Percentiles rank a stretch among this genome's conserved stretches.
Evolutionary conservation across 192 early-diverging fungal species (phyloP).

Genomic region (Rhizophagus clarus): DNA sequence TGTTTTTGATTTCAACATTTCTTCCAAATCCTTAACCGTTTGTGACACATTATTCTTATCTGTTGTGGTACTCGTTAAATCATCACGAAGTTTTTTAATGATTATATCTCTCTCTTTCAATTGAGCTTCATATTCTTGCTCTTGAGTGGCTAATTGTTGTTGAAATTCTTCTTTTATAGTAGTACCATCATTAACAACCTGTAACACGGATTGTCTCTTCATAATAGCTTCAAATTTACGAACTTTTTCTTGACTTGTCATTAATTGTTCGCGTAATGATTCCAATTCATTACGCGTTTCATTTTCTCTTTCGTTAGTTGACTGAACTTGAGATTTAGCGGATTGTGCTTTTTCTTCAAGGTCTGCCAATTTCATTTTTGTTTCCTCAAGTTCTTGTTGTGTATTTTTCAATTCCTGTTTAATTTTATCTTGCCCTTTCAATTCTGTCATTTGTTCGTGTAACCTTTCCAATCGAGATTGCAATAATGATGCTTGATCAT

Average conservation of each 20-base stretch:
- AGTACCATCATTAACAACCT: slow-evolving; percentile 39
- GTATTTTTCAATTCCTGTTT: slow-evolving; percentile 16
- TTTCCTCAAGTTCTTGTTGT: slow-evolving; percentile 36
- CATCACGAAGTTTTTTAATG: slow-evolving; percentile 20
- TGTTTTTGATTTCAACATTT: slow-evolving; percentile 41
- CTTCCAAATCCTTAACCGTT: slow-evolving; percentile 33
- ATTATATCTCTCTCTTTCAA: slow-evolving; percentile 33
- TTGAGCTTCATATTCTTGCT: slow-evolving; percentile 33
- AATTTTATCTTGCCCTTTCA: slow-evolving; percentile 9
- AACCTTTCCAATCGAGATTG: slow-evolving; percentile 12
- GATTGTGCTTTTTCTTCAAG: slow-evolving; percentile 39
- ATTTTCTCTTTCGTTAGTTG: slow-evolving; percentile 30
- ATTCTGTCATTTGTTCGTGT: background rate
- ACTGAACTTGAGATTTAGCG: slow-evolving; percentile 22
- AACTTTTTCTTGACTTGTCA: slow-evolving; percentile 32
- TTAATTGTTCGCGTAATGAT: slow-evolving; percentile 34
- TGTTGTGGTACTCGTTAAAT: background rate
- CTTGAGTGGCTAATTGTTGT: slow-evolving; percentile 33
- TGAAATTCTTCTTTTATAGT: slow-evolving; percentile 33
- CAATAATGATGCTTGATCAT: slow-evolving; percentile 19
- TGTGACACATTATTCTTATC: slow-evolving; percentile 20
- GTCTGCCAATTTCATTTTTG: slow-evolving; percentile 35
- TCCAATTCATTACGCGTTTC: slow-evolving; percentile 38
- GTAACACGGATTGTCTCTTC: slow-evolving; percentile 43
- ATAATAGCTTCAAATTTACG: slow-evolving; percentile 43